A percentile compares a stretch with the other conserved stretches of the same genome.
These are phyloP conservation scores for Fusarium sp. DNA, from an alignment of 2,329 filamentous ascomycete genomes.

Conservation along the genomic window DNA sequence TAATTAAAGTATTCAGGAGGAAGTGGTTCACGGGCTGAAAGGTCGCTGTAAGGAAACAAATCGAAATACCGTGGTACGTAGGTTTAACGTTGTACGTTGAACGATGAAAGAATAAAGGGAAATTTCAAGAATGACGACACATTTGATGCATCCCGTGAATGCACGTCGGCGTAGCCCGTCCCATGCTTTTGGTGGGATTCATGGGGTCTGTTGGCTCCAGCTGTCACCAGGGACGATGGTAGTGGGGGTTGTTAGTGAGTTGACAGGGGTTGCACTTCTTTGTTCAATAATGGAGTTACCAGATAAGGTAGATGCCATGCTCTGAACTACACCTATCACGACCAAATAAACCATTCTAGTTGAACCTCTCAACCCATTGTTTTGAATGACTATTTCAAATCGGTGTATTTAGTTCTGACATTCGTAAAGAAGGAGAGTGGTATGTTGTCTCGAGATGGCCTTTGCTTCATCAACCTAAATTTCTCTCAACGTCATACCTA, in stretches of 20 bases:
- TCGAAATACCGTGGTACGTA: not conserved
- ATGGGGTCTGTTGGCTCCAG: not conserved
- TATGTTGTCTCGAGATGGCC: not conserved
- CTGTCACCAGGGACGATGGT: slow-evolving; percentile 27
- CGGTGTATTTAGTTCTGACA: not conserved
- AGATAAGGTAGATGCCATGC: not conserved
- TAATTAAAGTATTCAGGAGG: not conserved
- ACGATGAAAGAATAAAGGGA: slow-evolving; percentile 7
- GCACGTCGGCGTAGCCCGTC: slow-evolving; percentile 3
- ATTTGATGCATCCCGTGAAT: slow-evolving; percentile 27
- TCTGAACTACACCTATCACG: not conserved
- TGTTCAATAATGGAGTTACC: not conserved
- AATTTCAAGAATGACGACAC: slow-evolving; percentile 35
- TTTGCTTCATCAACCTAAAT: not conserved
- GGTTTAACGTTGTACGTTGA: not conserved
- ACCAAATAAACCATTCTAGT: not conserved
- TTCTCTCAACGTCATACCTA: too few species aligned
- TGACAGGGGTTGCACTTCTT: not conserved
- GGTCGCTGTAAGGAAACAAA: not conserved
- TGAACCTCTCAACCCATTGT: not conserved
- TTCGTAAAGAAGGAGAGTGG: not conserved
- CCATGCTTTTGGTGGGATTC: slow-evolving; percentile 4
- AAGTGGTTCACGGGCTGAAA: not conserved
- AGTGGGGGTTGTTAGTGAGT: slow-evolving; percentile 5
- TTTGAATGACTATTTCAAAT: not conserved